Base-by-base conservation (phyloP, 441 rosid species). In the Omphalea diandra region DNA sequence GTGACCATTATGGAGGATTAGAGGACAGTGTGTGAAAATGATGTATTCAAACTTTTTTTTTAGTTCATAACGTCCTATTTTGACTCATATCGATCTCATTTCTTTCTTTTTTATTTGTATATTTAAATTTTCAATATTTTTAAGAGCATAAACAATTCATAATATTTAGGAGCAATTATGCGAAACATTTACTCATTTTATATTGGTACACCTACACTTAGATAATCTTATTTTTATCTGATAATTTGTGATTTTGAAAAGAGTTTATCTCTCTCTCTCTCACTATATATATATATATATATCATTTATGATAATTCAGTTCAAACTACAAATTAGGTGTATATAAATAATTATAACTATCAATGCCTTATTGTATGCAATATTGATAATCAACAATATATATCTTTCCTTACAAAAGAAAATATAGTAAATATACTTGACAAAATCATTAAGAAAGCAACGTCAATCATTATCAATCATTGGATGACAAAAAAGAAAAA, bases 381-480 rank as follows among this genome's bases (percentile, higher is more conserved):
- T 17, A 41, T 68, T 31, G n/a, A 18, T 40, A 63, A 17, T 24
- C n/a, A 35, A 54, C 35, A 54, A 54, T 26, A 35, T n/a, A n/a
- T n/a, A n/a, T 36, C 10, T 5, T 26, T 17, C 33, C 22, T 8
- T 18, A 3, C 9, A 18, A 35, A 60, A 36, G 3, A 10, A 49
- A 0, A 5, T 47, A 47, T 47, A n/a, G n/a, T n/a, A n/a, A 47
- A 47, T 4, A 0, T 47, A 18, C 41, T 43, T 14, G 49, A 60
- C 24, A 70, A 33, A 17, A 27, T 61, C 52, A 41, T 12, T 5
- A 64, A 7, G 54, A 49, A 58, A 69, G 47, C 66, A 43, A 43
- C 47, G 47, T 43, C 69, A 70, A 79, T 79, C 79, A 75, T 69
- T n/a, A n/a, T 49, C 69, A 79, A 73, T 73, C 67, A 80, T 72